phyloP scores from a whole-genome alignment of 2,329 filamentous ascomycete species.

The Cladosporium sp. region DNA sequence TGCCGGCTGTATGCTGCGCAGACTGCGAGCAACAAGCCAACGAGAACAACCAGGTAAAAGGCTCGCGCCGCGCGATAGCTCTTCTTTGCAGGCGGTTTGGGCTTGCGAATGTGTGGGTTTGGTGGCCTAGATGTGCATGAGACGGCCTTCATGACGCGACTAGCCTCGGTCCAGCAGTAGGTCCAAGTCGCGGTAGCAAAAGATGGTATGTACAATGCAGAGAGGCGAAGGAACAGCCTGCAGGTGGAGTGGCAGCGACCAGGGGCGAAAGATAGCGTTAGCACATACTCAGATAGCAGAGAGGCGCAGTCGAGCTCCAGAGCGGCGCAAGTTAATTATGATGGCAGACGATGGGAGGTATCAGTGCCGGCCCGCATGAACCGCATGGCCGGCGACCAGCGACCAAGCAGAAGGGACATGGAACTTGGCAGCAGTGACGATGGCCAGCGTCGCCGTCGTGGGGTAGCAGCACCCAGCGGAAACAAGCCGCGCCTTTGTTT shows the following conservation, averaged over 20 bases:
- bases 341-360: background rate
- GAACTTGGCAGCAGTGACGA: too few species aligned
- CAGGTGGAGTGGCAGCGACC: background rate
- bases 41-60: slow-evolving; percentile 44
- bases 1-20: slow-evolving; percentile 5
- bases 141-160: slow-evolving; percentile 5
- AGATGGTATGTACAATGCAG: background rate
- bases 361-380: background rate
- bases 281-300: background rate
- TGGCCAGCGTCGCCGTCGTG: too few species aligned
- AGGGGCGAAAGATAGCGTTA: background rate
- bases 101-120: slow-evolving; percentile 7
- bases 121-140: background rate
- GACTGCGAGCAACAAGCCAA: slow-evolving; percentile 20
- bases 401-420: too few species aligned
- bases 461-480: background rate
- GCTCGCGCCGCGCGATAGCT: slow-evolving; percentile 40
- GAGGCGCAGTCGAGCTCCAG: slow-evolving; percentile 5
- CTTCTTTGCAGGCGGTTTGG: slow-evolving; percentile 8
- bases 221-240: background rate
- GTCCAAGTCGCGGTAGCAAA: background rate
- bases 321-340: background rate
- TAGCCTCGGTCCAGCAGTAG: background rate
- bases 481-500: slow-evolving; percentile 8
- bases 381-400: background rate